Evolutionary conservation across 2,329 filamentous ascomycete species (phyloP), one percentile per base, ranked within the genome.

Genomic region (Pyrenophora seminiperda): DNA sequence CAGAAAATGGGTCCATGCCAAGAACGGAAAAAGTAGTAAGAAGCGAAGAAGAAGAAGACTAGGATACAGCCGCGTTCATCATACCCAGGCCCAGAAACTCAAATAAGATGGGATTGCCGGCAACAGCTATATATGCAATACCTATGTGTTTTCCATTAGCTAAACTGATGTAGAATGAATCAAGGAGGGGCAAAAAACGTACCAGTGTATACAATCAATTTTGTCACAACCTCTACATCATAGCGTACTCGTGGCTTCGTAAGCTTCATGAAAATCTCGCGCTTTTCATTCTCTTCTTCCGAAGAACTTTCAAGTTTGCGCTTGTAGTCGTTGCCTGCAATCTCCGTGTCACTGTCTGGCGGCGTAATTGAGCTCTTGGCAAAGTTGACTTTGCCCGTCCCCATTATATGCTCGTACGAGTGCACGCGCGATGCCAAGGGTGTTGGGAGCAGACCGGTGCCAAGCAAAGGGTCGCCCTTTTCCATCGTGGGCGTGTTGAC

Each of bases 191-290:
- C 11, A 11, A 10, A 11, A 10, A n/a, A 51, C 85, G 73, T 76
- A 91, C 93, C 94, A 51, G 88, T 83, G 76, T 99, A 99, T 18
- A 99, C 91, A 63, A 99, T 89, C 53, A 99, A 75, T 76, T 97
- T 97, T 4, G 94, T 97, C 30, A 99, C 89, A 31, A 99, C 93
- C 74, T 99, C 94, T n/a, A 97, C 93, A 74, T 99, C 94, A 68
- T 97, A 99, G 62, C 92, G 82, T 52, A 97, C 92, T 60, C 94
- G 85, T 40, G 94, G 91, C 75, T 88, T 90, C 56, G 91, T 87
- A 47, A 97, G 80, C 68, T 82, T 85, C 36, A 86, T 88, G 73
- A 97, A 97, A 72, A 97, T 87, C 69, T 95, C 89, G 61, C 71
- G 59, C 33, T 74, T 71, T 52, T 76, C 73, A 10, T 68, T 69